These are phyloP conservation scores for Luzula sylvatica DNA, from an alignment of 176 grass and related monocot genomes.

Conservation along the genomic window DNA sequence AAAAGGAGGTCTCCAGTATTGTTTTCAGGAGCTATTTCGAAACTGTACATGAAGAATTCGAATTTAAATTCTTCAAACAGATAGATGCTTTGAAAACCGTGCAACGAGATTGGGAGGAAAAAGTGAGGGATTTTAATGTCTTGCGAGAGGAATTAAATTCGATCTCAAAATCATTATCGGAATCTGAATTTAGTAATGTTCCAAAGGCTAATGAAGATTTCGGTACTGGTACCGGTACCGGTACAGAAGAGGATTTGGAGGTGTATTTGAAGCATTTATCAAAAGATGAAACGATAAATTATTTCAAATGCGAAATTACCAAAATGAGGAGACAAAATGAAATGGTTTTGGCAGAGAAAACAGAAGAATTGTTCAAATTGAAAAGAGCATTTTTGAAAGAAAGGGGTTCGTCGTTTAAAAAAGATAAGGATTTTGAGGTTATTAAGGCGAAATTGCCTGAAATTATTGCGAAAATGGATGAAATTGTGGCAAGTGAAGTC, in stretches of 20 bases:
- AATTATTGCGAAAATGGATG: slow-evolving; percentile 44
- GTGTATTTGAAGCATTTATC: slow-evolving; percentile 61
- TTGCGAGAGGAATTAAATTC: slow-evolving; percentile 38
- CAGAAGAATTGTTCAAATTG: slow-evolving; percentile 74
- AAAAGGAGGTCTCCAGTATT: slow-evolving; percentile 34
- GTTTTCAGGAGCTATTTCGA: slow-evolving; percentile 36
- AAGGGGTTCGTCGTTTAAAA: slow-evolving; percentile 34
- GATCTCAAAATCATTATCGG: slow-evolving; percentile 26
- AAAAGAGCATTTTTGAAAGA: slow-evolving; percentile 63
- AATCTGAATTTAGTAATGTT: slow-evolving; percentile 17
- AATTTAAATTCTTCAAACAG: slow-evolving; percentile 50
- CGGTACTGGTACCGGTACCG: slow-evolving; percentile 6
- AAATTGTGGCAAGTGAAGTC: slow-evolving; percentile 30
- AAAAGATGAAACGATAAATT: slow-evolving; percentile 28
- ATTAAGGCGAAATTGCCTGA: slow-evolving; percentile 39
- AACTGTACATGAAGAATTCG: slow-evolving; percentile 29
- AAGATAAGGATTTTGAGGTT: slow-evolving; percentile 59
- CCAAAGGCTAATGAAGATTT: slow-evolving; percentile 21
- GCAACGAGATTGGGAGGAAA: slow-evolving; percentile 20
- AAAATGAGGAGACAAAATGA: slow-evolving; percentile 54
- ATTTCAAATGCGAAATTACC: slow-evolving; percentile 53
- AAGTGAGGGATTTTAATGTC: slow-evolving; percentile 18
- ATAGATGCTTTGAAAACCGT: slow-evolving; percentile 22
- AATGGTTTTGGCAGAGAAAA: slow-evolving; percentile 43
- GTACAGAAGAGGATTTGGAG: slow-evolving; percentile 19